Evolutionary conservation across 306 rosid species (phyloP).

Genomic region (Inga leiocalycina): DNA sequence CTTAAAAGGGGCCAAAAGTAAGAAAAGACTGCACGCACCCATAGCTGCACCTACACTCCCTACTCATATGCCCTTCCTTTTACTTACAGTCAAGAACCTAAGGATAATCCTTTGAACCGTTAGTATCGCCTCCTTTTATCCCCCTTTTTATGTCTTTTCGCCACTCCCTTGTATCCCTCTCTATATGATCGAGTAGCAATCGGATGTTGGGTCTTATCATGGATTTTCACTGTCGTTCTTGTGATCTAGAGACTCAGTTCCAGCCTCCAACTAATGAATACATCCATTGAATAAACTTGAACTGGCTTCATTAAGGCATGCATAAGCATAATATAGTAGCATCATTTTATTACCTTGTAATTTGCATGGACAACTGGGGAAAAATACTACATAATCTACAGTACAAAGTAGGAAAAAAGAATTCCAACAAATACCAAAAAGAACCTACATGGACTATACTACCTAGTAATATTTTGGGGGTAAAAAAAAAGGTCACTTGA

Average conservation of each 20-base stretch:
- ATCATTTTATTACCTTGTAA: constrained; percentile 1
- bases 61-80: too few species aligned
- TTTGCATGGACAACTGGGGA: constrained; percentile 4
- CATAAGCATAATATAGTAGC: neutral
- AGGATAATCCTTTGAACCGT: too few species aligned
- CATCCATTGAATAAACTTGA: neutral
- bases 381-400: constrained; percentile 32
- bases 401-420: constrained; percentile 31
- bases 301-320: neutral
- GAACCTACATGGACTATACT: neutral
- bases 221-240: neutral
- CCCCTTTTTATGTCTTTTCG: too few species aligned
- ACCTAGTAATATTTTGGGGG: neutral
- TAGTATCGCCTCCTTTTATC: too few species aligned
- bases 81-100: too few species aligned
- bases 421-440: constrained; percentile 15
- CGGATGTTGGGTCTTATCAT: too few species aligned
- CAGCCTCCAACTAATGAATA: neutral
- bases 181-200: too few species aligned
- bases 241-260: too few species aligned
- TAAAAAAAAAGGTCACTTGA: neutral
- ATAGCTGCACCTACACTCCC: too few species aligned
- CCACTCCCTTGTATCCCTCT: too few species aligned
- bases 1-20: too few species aligned
- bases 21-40: too few species aligned